These are phyloP conservation scores for Hsuehochloa calcarea DNA, from an alignment of 176 grass and related monocot species.

Conservation along the genomic window DNA sequence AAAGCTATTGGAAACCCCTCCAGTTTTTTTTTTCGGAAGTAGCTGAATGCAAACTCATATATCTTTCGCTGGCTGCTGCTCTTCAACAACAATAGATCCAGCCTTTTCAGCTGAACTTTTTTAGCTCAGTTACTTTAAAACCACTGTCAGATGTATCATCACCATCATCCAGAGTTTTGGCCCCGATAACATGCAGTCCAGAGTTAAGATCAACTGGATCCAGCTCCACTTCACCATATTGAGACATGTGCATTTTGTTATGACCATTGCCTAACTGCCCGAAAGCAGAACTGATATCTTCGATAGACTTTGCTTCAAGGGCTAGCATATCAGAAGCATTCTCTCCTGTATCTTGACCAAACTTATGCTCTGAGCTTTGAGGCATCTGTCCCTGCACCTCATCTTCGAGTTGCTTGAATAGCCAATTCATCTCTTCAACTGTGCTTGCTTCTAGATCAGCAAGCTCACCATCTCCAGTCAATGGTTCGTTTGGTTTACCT, in stretches of 20 bases:
- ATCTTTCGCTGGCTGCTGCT: background rate
- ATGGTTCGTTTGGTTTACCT: background rate
- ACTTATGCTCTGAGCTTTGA: background rate
- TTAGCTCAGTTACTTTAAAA: background rate
- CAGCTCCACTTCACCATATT: background rate
- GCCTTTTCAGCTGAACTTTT: background rate
- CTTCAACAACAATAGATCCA: background rate
- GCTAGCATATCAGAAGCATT: conserved; percentile 5
- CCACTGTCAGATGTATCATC: background rate
- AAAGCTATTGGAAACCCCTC: background rate
- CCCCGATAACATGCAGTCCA: background rate
- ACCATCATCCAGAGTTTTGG: background rate
- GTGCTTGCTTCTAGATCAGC: conserved; percentile 31
- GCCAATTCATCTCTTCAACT: conserved; percentile 4
- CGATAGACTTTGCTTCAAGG: conserved; percentile 22
- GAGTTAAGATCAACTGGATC: background rate
- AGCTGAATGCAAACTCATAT: background rate
- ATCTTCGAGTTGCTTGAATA: conserved; percentile 23
- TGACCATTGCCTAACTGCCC: background rate
- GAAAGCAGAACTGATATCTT: background rate
- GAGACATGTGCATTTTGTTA: background rate
- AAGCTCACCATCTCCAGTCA: background rate
- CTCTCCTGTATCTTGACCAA: background rate
- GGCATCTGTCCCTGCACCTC: background rate
- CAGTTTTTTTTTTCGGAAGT: background rate